Conservation (phyloP, 2,329 filamentous ascomycete genomes). For the Lachnellula cervina region DNA sequence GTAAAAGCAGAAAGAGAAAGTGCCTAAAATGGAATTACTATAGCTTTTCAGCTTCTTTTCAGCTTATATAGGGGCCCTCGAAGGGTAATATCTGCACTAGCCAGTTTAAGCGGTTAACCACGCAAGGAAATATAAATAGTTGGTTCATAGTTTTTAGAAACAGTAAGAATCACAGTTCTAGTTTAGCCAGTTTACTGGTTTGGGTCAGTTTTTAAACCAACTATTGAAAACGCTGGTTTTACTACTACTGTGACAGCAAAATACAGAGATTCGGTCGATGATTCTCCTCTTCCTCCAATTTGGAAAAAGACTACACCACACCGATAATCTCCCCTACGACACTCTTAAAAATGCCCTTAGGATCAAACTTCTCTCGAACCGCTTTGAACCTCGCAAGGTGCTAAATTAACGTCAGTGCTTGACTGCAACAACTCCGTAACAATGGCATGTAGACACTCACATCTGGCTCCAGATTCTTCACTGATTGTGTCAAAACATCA, state of each 20-base stretch:
- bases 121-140: no score
- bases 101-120: no score
- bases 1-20: no score
- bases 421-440: background rate
- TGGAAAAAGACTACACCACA: constrained; percentile 7
- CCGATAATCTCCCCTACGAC: constrained; percentile 17
- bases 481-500: constrained; percentile 12
- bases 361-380: constrained; percentile 14
- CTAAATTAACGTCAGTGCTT: background rate
- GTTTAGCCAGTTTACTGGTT: no score
- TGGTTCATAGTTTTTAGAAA: no score
- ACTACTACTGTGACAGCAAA: background rate
- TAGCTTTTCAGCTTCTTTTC: no score
- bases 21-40: no score
- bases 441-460: constrained; percentile 6
- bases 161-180: no score
- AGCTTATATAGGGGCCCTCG: no score
- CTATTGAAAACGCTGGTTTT: no score
- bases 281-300: constrained; percentile 5
- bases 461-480: constrained; percentile 12
- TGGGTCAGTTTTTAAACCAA: no score
- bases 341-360: constrained; percentile 18
- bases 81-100: no score
- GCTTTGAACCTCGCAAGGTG: constrained; percentile 11
- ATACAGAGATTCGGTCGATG: background rate